phyloP scores from a whole-genome alignment of 176 grass and related monocot species.

The Bromus sterilis region DNA sequence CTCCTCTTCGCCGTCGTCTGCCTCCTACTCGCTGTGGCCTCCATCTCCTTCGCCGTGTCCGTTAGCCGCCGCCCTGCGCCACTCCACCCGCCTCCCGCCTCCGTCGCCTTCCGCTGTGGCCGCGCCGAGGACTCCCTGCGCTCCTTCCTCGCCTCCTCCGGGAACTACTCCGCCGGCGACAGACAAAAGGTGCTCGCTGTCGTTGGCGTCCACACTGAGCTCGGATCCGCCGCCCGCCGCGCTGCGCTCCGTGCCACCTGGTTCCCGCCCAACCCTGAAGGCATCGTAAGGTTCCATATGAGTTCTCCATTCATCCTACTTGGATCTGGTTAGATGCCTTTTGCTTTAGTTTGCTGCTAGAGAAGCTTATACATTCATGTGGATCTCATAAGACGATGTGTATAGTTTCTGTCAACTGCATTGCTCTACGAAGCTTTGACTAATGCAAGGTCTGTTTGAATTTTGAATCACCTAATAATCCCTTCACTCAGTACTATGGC shows the following conservation, averaged over 20 bases:
- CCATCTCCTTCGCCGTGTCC: constrained; percentile 45
- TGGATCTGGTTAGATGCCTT: constrained; percentile 20
- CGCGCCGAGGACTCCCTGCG: constrained; percentile 72
- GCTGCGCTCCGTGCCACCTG: constrained; percentile 70
- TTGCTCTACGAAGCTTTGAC: constrained; percentile 7
- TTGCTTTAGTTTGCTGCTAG: constrained; percentile 8
- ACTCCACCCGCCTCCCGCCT: constrained; percentile 4
- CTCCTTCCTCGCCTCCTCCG: constrained; percentile 42
- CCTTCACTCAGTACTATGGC: not conserved
- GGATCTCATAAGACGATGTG: constrained; percentile 21
- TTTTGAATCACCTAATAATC: not conserved
- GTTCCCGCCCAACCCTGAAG: constrained; percentile 84
- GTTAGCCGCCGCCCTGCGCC: constrained; percentile 10
- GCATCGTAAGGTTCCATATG: constrained; percentile 64
- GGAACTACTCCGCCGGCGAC: constrained; percentile 22
- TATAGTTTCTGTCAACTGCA: constrained; percentile 4
- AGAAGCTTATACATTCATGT: not conserved
- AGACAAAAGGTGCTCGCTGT: constrained; percentile 80
- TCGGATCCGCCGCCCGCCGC: constrained; percentile 49
- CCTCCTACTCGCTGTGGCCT: constrained; percentile 44
- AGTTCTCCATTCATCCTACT: constrained; percentile 12
- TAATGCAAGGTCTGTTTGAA: not conserved
- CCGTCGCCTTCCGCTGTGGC: constrained; percentile 65
- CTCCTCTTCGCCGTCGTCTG: constrained; percentile 50
- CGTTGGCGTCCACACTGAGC: constrained; percentile 70